phyloP scores from a whole-genome alignment of 148 eudicot genomes.

The Chenopodium quinoa region DNA sequence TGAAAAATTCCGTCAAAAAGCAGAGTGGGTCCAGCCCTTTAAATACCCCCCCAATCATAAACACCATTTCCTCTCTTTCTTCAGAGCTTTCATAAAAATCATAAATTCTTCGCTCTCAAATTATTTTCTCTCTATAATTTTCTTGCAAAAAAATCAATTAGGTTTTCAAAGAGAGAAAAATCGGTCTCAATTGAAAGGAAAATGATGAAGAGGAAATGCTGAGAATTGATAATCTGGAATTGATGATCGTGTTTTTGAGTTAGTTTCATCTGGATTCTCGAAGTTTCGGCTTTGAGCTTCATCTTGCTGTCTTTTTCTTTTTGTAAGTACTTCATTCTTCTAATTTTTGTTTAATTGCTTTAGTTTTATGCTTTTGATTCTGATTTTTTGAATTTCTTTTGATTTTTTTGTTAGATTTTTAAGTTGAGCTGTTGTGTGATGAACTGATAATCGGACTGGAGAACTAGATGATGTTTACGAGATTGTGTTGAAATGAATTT shows the following conservation, averaged over 20 bases:
- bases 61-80: background rate
- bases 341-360: background rate
- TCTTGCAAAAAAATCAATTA: conserved; percentile 14
- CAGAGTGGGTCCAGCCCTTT: conserved; percentile 6
- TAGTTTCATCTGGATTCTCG: background rate
- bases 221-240: background rate
- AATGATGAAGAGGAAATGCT: background rate
- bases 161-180: background rate
- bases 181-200: background rate
- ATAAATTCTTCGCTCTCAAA: conserved; percentile 6
- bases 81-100: background rate
- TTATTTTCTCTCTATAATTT: conserved; percentile 12
- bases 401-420: background rate
- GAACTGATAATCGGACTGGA: background rate
- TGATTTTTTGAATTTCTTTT: background rate
- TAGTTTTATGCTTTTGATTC: background rate
- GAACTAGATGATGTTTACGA: background rate
- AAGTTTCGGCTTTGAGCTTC: conserved; percentile 24
- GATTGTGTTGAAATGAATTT: background rate
- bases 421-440: background rate
- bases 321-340: conserved; percentile 14
- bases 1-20: background rate
- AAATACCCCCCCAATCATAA: conserved; percentile 3
- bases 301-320: conserved; percentile 16
- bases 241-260: background rate